These are phyloP conservation scores for Aspergillus pseudoviridinutans DNA, from an alignment of 2,329 filamentous ascomycete genomes.

Conservation along the genomic window DNA sequence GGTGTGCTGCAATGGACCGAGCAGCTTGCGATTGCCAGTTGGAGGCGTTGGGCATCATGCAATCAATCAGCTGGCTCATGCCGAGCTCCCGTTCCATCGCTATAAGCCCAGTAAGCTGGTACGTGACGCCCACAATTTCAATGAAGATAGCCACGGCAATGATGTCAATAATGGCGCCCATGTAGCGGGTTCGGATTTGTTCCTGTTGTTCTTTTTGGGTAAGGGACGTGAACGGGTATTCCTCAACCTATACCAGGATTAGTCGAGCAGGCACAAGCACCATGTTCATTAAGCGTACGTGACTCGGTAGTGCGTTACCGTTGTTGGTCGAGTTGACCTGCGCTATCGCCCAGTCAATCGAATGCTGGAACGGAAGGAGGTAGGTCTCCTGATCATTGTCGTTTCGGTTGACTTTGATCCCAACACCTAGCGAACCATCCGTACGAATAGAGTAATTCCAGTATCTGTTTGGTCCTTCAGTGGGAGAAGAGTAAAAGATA, in stretches of 20 bases:
- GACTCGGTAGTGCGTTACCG: conserved; percentile 38
- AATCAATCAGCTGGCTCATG: conserved; percentile 83
- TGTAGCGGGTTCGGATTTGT: conserved; percentile 65
- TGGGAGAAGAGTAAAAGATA: conserved; percentile 71
- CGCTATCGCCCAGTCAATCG: conserved; percentile 71
- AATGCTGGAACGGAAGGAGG: conserved; percentile 71
- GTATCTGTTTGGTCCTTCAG: conserved; percentile 59
- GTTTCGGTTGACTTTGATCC: conserved; percentile 60
- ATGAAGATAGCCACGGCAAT: conserved; percentile 76
- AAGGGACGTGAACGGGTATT: conserved; percentile 73
- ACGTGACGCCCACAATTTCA: conserved; percentile 74
- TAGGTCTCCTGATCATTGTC: conserved; percentile 76
- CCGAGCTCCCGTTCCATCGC: conserved; percentile 81
- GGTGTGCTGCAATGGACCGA: conserved; percentile 72
- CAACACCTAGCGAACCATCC: conserved; percentile 65
- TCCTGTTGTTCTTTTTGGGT: conserved; percentile 64
- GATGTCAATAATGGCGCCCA: conserved; percentile 69
- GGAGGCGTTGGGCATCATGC: conserved; percentile 77
- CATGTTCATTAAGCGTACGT: conserved; percentile 12
- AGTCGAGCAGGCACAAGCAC: conserved; percentile 5
- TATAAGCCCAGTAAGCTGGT: conserved; percentile 82
- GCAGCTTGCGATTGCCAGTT: conserved; percentile 74
- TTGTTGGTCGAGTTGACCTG: conserved; percentile 45
- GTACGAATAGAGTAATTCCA: conserved; percentile 88
- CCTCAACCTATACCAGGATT: conserved; percentile 35